Base-by-base conservation (phyloP, 2,329 filamentous ascomycete species). In the Gremmenia infestans region DNA sequence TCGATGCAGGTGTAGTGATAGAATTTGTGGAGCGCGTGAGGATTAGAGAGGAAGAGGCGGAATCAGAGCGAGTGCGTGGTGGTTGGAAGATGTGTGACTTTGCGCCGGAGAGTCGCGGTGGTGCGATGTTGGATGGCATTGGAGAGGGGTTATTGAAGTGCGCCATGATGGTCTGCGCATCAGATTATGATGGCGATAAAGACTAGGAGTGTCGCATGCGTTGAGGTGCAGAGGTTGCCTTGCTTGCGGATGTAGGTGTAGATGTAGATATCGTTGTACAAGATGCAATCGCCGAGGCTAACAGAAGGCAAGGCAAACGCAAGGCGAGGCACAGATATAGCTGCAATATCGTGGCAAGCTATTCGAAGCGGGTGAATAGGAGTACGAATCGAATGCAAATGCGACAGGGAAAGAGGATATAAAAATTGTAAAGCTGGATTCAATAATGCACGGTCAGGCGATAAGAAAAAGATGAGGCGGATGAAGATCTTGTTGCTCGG, bases 41-140 rank as follows among this genome's bases (percentile, higher is more conserved):
- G 48, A 70, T 62, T 1, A 71, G 55, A 15, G 68, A 68, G 3
- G 61, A 67, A 5, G 70, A 67, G 4, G 72, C 67, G 2, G 71
- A 68, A n/a, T 70, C 65, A 28, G 71, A 69, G 6, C 71, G 71
- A 39, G 74, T 72, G 36, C 68, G 68, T 19, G 74, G 74, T 39
- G 73, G 73, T 62, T 72, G 73, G 58, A 76, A 76, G 63, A 77
- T 62, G 51, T 72, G 68, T 5, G 70, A 71, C 60, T 67, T 71
- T 36, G 68, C 62, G 42, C 68, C 68, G 3, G 63, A 64, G 4
- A 67, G 52, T 48, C 62, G 64, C 36, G 63, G 65, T 39, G 55
- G 49, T 12, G 60, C 42, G 45, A 65, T 51, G 51, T 56, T 57
- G 48, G 67, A 65, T 59, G 67, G 53, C 5, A 56, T 42, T 14